These are phyloP conservation scores for Pyricularia pennisetigena DNA, from an alignment of 2,329 filamentous ascomycete species.

Conservation along the genomic window DNA sequence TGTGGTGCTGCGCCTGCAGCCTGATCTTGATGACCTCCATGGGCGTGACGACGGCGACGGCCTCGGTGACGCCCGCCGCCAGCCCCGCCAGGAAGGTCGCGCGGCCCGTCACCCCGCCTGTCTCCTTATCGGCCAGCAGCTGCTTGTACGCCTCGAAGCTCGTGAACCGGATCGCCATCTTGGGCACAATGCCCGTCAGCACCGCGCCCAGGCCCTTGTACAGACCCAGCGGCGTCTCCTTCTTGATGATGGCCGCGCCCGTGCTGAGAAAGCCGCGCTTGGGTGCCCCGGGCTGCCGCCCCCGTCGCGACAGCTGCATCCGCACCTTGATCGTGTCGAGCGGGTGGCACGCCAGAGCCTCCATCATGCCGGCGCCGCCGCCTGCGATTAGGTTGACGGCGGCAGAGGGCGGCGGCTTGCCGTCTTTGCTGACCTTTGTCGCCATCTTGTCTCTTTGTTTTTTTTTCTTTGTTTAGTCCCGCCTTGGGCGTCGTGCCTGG, in stretches of 20 bases:
- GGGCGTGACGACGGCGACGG: conserved; percentile 89
- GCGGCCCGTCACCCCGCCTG: conserved; percentile 58
- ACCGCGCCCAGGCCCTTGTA: conserved; percentile 99
- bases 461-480: too few species aligned
- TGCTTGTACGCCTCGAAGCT: conserved; percentile 96
- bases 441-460: conserved; percentile 19
- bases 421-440: conserved; percentile 32
- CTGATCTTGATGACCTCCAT: conserved; percentile 99
- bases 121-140: conserved; percentile 57
- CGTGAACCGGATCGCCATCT: conserved; percentile 99
- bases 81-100: conserved; percentile 69
- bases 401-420: conserved; percentile 68
- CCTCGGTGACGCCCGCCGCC: conserved; percentile 88
- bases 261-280: conserved; percentile 82
- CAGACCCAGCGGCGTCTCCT: conserved; percentile 83
- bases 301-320: conserved; percentile 93
- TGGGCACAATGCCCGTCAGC: conserved; percentile 89
- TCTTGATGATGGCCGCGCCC: conserved; percentile 74
- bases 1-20: conserved; percentile 95
- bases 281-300: conserved; percentile 71
- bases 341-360: conserved; percentile 91
- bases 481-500: too few species aligned
- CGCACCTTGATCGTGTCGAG: conserved; percentile 97
- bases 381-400: conserved; percentile 92
- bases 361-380: conserved; percentile 98